Percentiles rank a stretch among this genome's conserved stretches.
Conservation (phyloP, 2,329 filamentous ascomycete species). For the Meredithiella fracta region DNA sequence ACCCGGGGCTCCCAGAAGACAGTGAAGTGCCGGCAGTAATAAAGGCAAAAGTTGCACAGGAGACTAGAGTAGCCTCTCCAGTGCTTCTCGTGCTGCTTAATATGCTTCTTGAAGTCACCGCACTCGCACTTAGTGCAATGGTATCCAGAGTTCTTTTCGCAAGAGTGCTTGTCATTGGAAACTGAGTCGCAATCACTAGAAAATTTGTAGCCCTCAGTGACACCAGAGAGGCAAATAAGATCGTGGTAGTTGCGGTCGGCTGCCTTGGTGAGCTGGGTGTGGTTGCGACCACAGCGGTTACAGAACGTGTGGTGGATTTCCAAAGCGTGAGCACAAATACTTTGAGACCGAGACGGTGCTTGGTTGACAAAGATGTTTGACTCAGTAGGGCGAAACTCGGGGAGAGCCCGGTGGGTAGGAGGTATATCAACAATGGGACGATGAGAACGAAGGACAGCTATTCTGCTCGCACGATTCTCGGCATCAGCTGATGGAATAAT, state of each 20-base stretch:
- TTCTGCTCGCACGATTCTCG: no score
- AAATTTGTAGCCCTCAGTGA: conserved; percentile 14
- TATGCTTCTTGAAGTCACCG: conserved; percentile 14
- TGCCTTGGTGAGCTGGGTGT: conserved; percentile 11
- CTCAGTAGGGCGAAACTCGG: not conserved
- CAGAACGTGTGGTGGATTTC: conserved; percentile 17
- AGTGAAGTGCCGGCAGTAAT: conserved; percentile 14
- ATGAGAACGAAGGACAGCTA: no score
- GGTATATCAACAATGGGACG: no score
- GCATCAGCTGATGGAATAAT: no score
- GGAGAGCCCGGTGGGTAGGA: not conserved
- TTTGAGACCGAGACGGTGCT: not conserved
- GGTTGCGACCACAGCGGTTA: conserved; percentile 18
- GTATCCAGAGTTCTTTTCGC: not conserved
- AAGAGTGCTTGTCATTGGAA: conserved; percentile 15
- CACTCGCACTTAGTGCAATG: conserved; percentile 12
- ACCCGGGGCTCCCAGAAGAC: not conserved
- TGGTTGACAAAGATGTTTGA: not conserved
- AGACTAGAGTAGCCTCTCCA: conserved; percentile 15
- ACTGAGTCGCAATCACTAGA: conserved; percentile 16
- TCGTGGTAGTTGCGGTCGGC: conserved; percentile 17
- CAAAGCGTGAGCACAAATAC: not conserved
- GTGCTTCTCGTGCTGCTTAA: conserved; percentile 14
- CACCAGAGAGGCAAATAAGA: conserved; percentile 16
- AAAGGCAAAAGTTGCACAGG: conserved; percentile 17